Conservation (phyloP, 306 rosid species). For the Prunus mongolica region DNA sequence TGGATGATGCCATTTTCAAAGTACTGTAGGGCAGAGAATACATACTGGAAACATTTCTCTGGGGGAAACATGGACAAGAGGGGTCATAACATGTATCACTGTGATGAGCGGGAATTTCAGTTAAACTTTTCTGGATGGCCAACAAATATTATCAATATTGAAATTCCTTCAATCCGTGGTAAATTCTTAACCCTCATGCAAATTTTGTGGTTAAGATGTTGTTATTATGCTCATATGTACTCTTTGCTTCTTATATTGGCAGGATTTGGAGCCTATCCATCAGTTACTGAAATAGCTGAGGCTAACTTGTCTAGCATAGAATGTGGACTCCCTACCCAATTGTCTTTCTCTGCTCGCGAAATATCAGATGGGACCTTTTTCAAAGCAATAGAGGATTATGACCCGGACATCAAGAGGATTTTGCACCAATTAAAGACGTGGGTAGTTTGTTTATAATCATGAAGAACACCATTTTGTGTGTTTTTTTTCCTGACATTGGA, state of each 20-base stretch:
- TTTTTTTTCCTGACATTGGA: conserved; percentile 19
- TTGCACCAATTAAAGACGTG: conserved; percentile 78
- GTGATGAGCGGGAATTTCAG: conserved; percentile 64
- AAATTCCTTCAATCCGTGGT: conserved; percentile 80
- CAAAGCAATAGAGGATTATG: conserved; percentile 91
- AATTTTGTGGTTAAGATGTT: conserved; percentile 17
- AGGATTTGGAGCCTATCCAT: conserved; percentile 80
- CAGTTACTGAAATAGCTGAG: conserved; percentile 51
- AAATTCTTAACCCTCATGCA: conserved; percentile 26
- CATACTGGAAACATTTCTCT: conserved; percentile 65
- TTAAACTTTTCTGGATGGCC: conserved; percentile 87
- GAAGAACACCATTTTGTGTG: neutral
- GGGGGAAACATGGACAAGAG: conserved; percentile 30
- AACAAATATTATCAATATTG: conserved; percentile 79
- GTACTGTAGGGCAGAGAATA: conserved; percentile 69
- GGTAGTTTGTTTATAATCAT: conserved; percentile 14
- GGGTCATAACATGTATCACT: conserved; percentile 50
- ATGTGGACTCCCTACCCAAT: conserved; percentile 86
- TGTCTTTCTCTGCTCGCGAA: conserved; percentile 96
- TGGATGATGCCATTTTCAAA: conserved; percentile 99
- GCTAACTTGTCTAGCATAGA: conserved; percentile 71
- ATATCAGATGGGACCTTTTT: conserved; percentile 90
- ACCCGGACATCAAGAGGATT: conserved; percentile 86
- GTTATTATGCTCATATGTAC: conserved; percentile 13
- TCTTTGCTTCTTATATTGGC: conserved; percentile 26